phyloP scores from a whole-genome alignment of 176 grass and related monocot species.

The Poa annua region DNA sequence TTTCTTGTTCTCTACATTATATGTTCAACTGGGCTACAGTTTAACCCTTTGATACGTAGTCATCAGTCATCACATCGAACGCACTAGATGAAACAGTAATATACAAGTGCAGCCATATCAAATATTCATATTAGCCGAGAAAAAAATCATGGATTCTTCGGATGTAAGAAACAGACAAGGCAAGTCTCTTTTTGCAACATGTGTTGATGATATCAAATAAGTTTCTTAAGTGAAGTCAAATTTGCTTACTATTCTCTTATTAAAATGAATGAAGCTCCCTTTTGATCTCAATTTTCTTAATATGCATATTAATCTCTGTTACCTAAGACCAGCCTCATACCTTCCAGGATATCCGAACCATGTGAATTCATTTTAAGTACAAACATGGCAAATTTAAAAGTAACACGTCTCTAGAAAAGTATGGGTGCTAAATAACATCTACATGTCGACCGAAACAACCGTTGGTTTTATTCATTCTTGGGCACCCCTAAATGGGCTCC shows the following conservation, averaged over 20 bases:
- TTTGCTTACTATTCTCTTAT: neutral
- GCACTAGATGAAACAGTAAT: neutral
- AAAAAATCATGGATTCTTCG: neutral
- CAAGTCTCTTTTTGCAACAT: neutral
- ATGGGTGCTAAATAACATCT: neutral
- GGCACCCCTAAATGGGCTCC: neutral
- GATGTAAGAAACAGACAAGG: neutral
- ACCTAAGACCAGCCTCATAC: neutral
- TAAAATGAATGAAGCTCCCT: too few species aligned
- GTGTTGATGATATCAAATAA: neutral
- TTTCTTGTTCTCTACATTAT: slow-evolving; percentile 6
- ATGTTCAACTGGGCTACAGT: neutral
- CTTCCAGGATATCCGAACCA: too few species aligned
- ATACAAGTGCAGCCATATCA: neutral
- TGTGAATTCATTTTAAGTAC: too few species aligned
- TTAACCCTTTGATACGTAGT: neutral
- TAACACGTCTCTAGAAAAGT: neutral
- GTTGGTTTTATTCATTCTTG: neutral
- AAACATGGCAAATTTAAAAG: too few species aligned
- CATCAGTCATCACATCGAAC: neutral
- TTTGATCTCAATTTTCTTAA: neutral
- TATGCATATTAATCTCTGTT: neutral
- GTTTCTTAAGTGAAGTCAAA: slow-evolving; percentile 2
- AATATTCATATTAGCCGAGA: too few species aligned
- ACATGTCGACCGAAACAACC: neutral